Percentiles rank a stretch among this genome's conserved stretches.
Conservation (phyloP, 2,329 filamentous ascomycete species). For the Aspergillus ustus region DNA sequence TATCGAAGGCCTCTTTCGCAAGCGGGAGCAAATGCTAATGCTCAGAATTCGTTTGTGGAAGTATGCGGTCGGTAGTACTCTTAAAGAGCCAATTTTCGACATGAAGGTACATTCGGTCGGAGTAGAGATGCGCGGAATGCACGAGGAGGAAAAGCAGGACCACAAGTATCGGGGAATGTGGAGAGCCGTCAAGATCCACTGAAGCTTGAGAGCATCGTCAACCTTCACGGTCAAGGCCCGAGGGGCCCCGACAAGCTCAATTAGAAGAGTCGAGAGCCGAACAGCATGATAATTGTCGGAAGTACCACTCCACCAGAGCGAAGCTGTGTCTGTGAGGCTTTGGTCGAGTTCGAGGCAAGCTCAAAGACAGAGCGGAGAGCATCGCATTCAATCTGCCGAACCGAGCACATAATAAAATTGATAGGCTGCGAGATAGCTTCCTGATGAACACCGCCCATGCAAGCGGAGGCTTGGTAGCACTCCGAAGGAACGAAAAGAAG, state of each 20-base stretch:
- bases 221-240: neutral
- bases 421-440: neutral
- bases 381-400: neutral
- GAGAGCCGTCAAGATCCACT: neutral
- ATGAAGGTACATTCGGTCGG: neutral
- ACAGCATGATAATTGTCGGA: neutral
- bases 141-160: neutral
- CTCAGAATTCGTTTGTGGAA: neutral
- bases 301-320: conserved; percentile 7
- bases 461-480: conserved; percentile 5
- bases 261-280: neutral
- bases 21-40: neutral
- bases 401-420: neutral
- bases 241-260: neutral
- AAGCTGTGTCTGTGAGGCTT: neutral
- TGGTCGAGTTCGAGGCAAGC: neutral
- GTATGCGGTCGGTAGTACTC: neutral
- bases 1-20: neutral
- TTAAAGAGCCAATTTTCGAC: neutral
- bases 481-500: neutral
- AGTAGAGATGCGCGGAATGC: neutral
- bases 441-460: neutral
- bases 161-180: conserved; percentile 1
- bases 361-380: neutral
- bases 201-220: neutral